Percentiles rank a stretch among this genome's conserved stretches.
These are phyloP conservation scores for Clarireedia monteithiana DNA, from an alignment of 2,329 filamentous ascomycete genomes.

Conservation along the genomic window DNA sequence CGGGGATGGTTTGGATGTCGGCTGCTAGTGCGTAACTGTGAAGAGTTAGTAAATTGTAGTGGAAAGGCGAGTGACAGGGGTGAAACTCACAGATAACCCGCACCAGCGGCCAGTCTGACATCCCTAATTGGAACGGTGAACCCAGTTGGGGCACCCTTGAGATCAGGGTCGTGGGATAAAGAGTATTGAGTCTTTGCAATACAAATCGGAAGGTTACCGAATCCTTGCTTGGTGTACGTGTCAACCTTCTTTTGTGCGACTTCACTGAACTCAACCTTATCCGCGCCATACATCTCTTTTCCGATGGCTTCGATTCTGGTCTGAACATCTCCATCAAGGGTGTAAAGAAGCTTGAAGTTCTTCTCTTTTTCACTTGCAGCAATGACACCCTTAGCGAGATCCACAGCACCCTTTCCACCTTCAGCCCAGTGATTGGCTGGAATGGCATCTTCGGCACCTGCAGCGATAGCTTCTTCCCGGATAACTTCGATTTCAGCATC, in stretches of 20 bases:
- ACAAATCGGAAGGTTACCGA: conserved; percentile 88
- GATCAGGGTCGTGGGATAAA: conserved; percentile 80
- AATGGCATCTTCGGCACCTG: conserved; percentile 89
- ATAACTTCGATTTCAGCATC: conserved; percentile 85
- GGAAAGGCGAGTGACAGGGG: neutral
- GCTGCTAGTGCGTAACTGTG: conserved; percentile 81
- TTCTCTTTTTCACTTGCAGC: conserved; percentile 75
- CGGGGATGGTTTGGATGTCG: conserved; percentile 97
- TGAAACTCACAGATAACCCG: conserved; percentile 70
- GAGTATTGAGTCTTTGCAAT: conserved; percentile 99
- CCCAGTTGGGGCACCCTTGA: conserved; percentile 91
- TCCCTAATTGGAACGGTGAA: conserved; percentile 94
- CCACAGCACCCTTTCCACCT: conserved; percentile 81
- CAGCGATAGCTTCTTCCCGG: conserved; percentile 82
- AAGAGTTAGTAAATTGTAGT: conserved; percentile 30
- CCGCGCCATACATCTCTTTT: conserved; percentile 89
- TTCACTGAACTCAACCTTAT: conserved; percentile 84
- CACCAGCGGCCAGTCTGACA: conserved; percentile 87
- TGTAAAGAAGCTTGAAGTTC: conserved; percentile 83
- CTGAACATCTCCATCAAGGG: conserved; percentile 69
- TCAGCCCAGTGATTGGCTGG: conserved; percentile 95
- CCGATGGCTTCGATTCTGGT: conserved; percentile 88
- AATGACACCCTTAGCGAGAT: conserved; percentile 82
- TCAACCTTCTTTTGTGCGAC: conserved; percentile 94
- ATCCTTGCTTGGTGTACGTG: conserved; percentile 86